phyloP scores from a whole-genome alignment of 805 yeast species.

The Wickerhamomyces chaumierensis region DNA sequence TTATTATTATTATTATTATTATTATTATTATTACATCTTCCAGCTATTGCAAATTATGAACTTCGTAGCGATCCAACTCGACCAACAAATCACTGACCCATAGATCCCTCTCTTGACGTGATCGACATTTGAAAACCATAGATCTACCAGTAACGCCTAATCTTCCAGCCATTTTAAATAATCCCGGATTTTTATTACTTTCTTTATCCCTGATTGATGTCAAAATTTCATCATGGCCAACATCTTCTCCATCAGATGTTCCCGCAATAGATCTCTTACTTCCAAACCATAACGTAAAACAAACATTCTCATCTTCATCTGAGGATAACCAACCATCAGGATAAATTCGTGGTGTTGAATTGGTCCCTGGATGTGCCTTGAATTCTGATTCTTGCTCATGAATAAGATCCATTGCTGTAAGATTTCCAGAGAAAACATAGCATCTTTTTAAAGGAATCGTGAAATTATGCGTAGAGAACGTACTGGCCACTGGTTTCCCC shows the following conservation, averaged over 20 bases:
- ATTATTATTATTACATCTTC: not conserved
- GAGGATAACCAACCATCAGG: slow-evolving; percentile 76
- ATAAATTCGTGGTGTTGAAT: slow-evolving; percentile 59
- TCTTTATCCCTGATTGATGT: slow-evolving; percentile 1
- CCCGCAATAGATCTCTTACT: slow-evolving; percentile 37
- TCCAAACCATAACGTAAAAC: slow-evolving; percentile 82
- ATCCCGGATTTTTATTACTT: slow-evolving; percentile 28
- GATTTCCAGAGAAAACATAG: slow-evolving; percentile 64
- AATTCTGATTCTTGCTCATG: slow-evolving; percentile 21
- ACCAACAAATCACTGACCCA: slow-evolving; percentile 48
- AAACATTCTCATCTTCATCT: slow-evolving; percentile 65
- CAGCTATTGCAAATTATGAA: not conserved
- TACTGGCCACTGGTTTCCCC: slow-evolving; percentile 34
- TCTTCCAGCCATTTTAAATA: slow-evolving; percentile 34
- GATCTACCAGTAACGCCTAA: slow-evolving; percentile 59
- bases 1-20: too few relatives aligned
- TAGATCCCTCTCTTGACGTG: slow-evolving; percentile 69
- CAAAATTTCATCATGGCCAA: not conserved
- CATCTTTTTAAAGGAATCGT: slow-evolving; percentile 56
- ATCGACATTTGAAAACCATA: slow-evolving; percentile 69
- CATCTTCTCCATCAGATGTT: not conserved
- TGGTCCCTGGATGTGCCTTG: slow-evolving; percentile 44
- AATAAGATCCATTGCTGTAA: slow-evolving; percentile 47
- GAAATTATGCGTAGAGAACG: slow-evolving; percentile 39
- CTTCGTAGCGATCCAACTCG: slow-evolving; percentile 24